These are phyloP conservation scores for Aspergillus intermedius DNA, from an alignment of 2,329 filamentous ascomycete species.

Conservation along the genomic window DNA sequence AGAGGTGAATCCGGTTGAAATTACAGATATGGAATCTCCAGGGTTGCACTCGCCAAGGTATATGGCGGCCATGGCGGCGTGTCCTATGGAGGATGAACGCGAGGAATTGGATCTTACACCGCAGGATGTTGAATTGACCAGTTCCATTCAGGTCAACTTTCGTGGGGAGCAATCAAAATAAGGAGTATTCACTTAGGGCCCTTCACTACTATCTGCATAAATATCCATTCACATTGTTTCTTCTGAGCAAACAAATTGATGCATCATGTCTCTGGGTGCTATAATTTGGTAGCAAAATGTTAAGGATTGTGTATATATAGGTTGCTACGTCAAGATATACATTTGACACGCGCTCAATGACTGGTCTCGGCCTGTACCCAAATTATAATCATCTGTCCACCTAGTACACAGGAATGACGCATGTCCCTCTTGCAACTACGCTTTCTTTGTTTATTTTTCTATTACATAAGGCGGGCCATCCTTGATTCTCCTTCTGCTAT, in stretches of 20 bases:
- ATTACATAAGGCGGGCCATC: too few species aligned
- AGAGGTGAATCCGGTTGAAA: constrained; percentile 10
- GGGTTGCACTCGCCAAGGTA: not conserved
- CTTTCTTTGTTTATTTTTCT: too few species aligned
- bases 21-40: constrained; percentile 4
- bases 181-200: not conserved
- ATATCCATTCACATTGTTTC: not conserved
- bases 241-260: not conserved
- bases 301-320: not conserved
- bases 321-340: not conserved
- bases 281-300: not conserved
- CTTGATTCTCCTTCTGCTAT: too few species aligned
- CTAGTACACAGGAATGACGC: too few species aligned
- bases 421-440: too few species aligned
- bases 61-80: not conserved
- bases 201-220: not conserved
- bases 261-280: not conserved
- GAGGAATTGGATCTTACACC: constrained; percentile 8
- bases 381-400: too few species aligned
- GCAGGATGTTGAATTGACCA: constrained; percentile 6
- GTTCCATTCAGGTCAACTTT: constrained; percentile 6
- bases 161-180: not conserved
- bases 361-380: too few species aligned
- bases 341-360: not conserved
- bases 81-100: not conserved